Percentiles rank a stretch among this genome's conserved stretches.
phyloP scores from a whole-genome alignment of 768 basidiomycete species.

The Artomyces pyxidatus region DNA sequence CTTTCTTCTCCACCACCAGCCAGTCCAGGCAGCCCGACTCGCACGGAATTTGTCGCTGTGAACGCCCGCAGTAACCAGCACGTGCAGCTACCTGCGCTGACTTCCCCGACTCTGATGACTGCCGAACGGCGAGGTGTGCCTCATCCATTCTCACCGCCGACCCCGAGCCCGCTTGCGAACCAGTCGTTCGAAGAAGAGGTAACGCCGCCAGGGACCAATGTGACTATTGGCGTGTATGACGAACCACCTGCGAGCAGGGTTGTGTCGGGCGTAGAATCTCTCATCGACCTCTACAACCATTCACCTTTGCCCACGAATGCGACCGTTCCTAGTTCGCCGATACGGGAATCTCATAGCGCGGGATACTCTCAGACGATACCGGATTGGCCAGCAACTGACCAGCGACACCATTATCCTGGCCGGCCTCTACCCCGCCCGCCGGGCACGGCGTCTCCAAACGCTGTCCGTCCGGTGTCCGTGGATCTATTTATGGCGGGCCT shows the following conservation, averaged over 20 bases:
- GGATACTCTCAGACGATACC: no score
- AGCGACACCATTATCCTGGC: conserved; percentile 15
- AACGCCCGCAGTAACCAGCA: conserved; percentile 3
- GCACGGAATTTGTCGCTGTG: not conserved
- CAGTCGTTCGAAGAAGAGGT: conserved; percentile 9
- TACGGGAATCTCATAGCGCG: not conserved
- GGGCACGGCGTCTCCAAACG: conserved; percentile 1
- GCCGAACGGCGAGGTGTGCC: not conserved
- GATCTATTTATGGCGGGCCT: conserved; percentile 10
- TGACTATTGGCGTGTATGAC: not conserved
- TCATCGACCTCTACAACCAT: conserved; percentile 17
- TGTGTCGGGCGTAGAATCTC: conserved; percentile 13
- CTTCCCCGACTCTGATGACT: conserved; percentile 2
- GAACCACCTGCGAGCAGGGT: not conserved
- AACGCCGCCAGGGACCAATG: not conserved
- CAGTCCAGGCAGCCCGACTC: not conserved
- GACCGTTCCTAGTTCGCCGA: not conserved
- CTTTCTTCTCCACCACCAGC: not conserved
- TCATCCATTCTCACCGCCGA: conserved; percentile 12
- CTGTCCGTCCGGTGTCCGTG: conserved; percentile 10
- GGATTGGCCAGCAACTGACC: no score
- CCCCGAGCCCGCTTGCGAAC: conserved; percentile 15
- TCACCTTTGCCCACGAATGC: not conserved
- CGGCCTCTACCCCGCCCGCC: conserved; percentile 16
- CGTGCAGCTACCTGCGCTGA: conserved; percentile 2